Base-by-base conservation (phyloP, 2,329 filamentous ascomycete species). In the Graphilbum ipis-grandicollis region DNA sequence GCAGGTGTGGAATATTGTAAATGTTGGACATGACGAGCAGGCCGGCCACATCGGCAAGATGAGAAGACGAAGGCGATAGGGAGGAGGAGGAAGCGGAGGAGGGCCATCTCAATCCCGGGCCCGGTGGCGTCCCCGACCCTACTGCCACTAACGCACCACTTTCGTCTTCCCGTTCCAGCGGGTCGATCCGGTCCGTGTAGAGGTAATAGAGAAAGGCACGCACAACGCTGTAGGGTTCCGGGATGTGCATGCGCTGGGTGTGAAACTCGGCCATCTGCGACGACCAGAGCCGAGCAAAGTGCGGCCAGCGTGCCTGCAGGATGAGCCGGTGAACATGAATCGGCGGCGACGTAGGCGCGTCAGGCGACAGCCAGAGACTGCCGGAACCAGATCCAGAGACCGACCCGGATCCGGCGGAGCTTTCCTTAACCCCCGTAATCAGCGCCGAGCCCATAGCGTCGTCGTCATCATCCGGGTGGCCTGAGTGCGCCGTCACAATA, bases 201-300 rank as follows among this genome's bases (percentile, higher is more conserved):
- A 98, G 71, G 51, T 94, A 98, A 57, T 90, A 88, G 21, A 98
- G 66, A 52, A 98, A 98, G 1, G 88, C 84, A 47, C 83, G 85
- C 33, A 98, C 90, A 0, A 93, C 85, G 2, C 76, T 78, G 56
- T 94, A 96, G 1, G 88, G 86, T 51, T 98, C 92, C 0, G 90
- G 88, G 32, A 98, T 93, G 57, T 98, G 88, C 79, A 98, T 90
- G 56, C 82, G 85, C 50, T 90, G 90, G 14, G 84, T 90, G 53
- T 98, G 90, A 50, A 92, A 98, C 54, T 98, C 90, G 12, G 81
- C 77, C 90, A 98, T 98, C 51, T 94, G 85, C 5, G 88, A 76
- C 36, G 79, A 78, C 62, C 93, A 96, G 3, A 98, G 64, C 14
- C 90, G 79, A 30, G 80, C 76, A 59, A 98, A 98, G 56, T 98